Base-by-base conservation (phyloP, 1,284 basidiomycete species). In the Sanghuangporus weigelae region DNA sequence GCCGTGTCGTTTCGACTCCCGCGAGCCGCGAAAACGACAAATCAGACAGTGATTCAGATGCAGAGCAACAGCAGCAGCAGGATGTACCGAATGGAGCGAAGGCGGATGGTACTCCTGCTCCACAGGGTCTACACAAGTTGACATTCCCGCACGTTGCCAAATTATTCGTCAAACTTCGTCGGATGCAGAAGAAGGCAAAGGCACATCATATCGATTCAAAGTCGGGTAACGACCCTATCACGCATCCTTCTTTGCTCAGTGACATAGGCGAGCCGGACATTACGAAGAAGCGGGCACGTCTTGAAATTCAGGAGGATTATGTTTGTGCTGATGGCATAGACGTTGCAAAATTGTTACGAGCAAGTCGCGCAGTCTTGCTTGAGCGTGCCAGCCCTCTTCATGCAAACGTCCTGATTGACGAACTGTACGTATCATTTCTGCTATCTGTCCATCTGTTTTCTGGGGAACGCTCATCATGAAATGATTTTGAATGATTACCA, bases 281-380 rank as follows among this genome's bases (percentile, higher is more conserved):
- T 14, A 56, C 40, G n/a, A 67, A 58, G 57, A 58, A 66, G 26
- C 61, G 48, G n/a, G 67, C 63, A 44, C 59, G 65, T 0, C 72
- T 87, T 26, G 76, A 75, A 57, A 79, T 81, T 35, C 74, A 70
- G 12, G 84, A 87, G 65, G 72, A 76, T 12, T 90, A 82, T 68
- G 73, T 82, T 7, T 91, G 89, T 69, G 74, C 73, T 12, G 84
- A 82, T 58, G 89, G 80, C 1, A 89, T 91, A 39, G 86, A 90
- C 68, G 76, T 82, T 35, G 69, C 72, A 21, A 82, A 79, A 64
- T 77, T 91, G 10, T 73, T 91, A 56, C 74, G 84, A 12, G 80
- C 79, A 12, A 81, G 83, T 35, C 80, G 88, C 56, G 73, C 76
- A 8, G 73, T 75, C 46, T 71, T 90, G 46, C 70, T 87, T 62